Conservation (phyloP, 192 early-diverging fungal species). For the Coemansia sp. region DNA sequence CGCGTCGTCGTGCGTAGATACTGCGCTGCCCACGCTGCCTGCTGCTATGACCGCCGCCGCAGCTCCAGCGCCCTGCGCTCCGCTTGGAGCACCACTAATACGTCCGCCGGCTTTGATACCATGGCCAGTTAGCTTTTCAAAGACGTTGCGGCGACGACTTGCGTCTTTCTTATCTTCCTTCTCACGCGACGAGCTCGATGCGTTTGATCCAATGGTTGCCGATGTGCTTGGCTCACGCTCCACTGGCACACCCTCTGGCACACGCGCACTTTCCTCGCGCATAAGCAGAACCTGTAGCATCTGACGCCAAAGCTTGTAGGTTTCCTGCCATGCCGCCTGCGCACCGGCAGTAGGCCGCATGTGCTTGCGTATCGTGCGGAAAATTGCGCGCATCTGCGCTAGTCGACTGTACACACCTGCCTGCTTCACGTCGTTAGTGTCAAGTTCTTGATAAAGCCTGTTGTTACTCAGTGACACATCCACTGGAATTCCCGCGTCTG, state of each 20-base stretch:
- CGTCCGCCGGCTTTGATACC: constrained; percentile 29
- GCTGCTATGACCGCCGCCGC: not conserved
- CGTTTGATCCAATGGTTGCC: constrained; percentile 2
- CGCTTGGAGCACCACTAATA: not conserved
- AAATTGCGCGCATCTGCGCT: constrained; percentile 54
- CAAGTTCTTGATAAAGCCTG: constrained; percentile 84
- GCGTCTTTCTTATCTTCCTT: constrained; percentile 35
- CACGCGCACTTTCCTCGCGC: constrained; percentile 49
- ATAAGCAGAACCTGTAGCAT: constrained; percentile 54
- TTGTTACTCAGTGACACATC: constrained; percentile 75
- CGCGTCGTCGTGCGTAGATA: constrained; percentile 16
- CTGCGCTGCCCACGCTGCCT: constrained; percentile 2
- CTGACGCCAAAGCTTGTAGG: constrained; percentile 57
- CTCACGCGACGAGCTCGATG: constrained; percentile 7
- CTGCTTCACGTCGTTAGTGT: constrained; percentile 78
- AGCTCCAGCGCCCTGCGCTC: not conserved
- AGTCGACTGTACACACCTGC: constrained; percentile 49
- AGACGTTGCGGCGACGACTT: constrained; percentile 46
- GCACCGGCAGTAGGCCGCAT: constrained; percentile 51
- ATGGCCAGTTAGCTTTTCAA: constrained; percentile 52
- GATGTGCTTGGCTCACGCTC: constrained; percentile 28
- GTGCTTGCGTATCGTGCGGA: constrained; percentile 53
- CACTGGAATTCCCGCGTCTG: constrained; percentile 65
- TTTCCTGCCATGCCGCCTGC: constrained; percentile 56
- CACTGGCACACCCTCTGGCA: constrained; percentile 18